Evolutionary conservation across 2,329 filamentous ascomycete species (phyloP).

Genomic region (Colletotrichum gigasporum): DNA sequence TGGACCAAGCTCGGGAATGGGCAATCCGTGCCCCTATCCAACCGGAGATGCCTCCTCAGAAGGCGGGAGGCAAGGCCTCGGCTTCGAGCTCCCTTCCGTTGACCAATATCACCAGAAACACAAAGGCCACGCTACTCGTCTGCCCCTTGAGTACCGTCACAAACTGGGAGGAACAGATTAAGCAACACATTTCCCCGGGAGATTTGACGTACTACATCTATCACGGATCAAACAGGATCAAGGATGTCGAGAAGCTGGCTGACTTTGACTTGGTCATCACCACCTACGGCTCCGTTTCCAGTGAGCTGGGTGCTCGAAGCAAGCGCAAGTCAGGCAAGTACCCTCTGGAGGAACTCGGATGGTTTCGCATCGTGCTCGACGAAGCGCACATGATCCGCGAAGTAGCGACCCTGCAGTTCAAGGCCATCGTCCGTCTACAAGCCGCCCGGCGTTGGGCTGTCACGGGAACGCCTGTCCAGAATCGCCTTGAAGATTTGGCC

Average conservation of each 20-base stretch:
- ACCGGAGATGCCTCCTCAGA: slow-evolving; percentile 49
- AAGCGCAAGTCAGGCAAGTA: slow-evolving; percentile 67
- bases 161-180: slow-evolving; percentile 95
- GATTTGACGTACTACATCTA: slow-evolving; percentile 82
- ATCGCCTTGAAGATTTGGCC: slow-evolving; percentile 88
- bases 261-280: slow-evolving; percentile 88
- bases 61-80: slow-evolving; percentile 47
- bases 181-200: slow-evolving; percentile 75
- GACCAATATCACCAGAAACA: slow-evolving; percentile 70
- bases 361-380: slow-evolving; percentile 94
- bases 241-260: slow-evolving; percentile 73
- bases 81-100: slow-evolving; percentile 54
- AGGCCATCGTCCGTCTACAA: slow-evolving; percentile 82
- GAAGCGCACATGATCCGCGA: slow-evolving; percentile 96
- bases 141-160: slow-evolving; percentile 90
- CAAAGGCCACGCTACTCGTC: slow-evolving; percentile 83
- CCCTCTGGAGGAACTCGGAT: slow-evolving; percentile 82
- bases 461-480: slow-evolving; percentile 96
- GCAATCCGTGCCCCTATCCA: slow-evolving; percentile 61
- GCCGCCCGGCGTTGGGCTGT: slow-evolving; percentile 92
- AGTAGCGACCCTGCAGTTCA: slow-evolving; percentile 81
- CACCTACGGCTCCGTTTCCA: slow-evolving; percentile 88
- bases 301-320: slow-evolving; percentile 75
- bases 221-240: slow-evolving; percentile 81
- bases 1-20: slow-evolving; percentile 72